phyloP scores from a whole-genome alignment of 2,329 filamentous ascomycete species.

The Exophiala oligosperma region DNA sequence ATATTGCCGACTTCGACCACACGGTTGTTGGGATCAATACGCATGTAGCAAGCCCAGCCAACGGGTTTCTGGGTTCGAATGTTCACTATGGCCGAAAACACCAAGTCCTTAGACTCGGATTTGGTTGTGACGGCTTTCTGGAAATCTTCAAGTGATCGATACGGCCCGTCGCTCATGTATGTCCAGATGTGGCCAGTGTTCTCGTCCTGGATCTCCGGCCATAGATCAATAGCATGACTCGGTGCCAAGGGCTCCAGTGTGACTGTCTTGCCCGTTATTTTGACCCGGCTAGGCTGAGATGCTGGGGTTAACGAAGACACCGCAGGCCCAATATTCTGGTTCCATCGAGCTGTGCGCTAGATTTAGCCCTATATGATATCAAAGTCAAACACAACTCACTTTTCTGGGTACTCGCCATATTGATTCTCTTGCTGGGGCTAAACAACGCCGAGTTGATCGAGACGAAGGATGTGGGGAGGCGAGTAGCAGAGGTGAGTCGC shows the following conservation, averaged over 20 bases:
- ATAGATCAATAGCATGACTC: constrained; percentile 36
- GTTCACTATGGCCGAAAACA: constrained; percentile 50
- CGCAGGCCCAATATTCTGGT: constrained; percentile 16
- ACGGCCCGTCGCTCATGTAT: constrained; percentile 44
- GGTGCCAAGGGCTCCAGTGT: constrained; percentile 31
- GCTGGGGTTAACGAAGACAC: constrained; percentile 12
- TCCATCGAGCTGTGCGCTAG: constrained; percentile 10
- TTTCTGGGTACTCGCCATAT: background rate
- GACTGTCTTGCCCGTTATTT: constrained; percentile 32
- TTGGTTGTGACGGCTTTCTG: constrained; percentile 29
- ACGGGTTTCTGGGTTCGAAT: constrained; percentile 37
- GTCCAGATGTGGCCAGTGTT: constrained; percentile 39
- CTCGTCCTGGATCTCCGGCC: constrained; percentile 30
- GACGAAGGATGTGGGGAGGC: too few species aligned
- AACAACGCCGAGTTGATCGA: too few species aligned
- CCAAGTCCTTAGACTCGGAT: constrained; percentile 36
- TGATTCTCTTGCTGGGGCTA: too few species aligned
- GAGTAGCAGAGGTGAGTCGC: too few species aligned
- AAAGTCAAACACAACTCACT: background rate
- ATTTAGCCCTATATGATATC: background rate
- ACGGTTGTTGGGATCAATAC: constrained; percentile 49
- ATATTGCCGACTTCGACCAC: constrained; percentile 60
- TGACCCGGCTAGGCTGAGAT: constrained; percentile 12
- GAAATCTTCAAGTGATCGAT: constrained; percentile 34
- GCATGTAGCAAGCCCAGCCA: constrained; percentile 47